Evolutionary conservation across 176 grass and related monocot species (phyloP), one percentile per base, ranked within the genome.

Genomic region (Zoysia japonica): DNA sequence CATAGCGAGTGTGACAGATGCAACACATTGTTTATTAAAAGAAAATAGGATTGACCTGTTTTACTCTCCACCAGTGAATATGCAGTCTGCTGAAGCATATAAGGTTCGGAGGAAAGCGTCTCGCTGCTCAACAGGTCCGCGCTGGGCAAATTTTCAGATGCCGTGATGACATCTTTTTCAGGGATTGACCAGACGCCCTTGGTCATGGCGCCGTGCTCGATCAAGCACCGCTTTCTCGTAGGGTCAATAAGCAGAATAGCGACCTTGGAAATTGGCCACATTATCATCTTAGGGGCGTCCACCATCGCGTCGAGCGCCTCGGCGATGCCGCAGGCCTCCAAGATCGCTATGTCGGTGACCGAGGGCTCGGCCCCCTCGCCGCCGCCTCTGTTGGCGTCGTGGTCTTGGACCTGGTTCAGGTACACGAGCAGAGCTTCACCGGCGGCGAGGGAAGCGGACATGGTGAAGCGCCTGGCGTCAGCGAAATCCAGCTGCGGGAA

Each of bases 241-340:
- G 6, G 36, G 83, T 91, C 77, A 0, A 87, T 28, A 49, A 93
- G 72, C 85, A 93, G 61, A 5, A 97, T 78, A 19, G 86, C 91
- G 41, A 97, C 68, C 82, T 81, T 87, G 38, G 80, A 82, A 41
- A 91, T 69, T 11, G 87, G 89, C 94, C 94, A 97, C 11, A 48
- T 56, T 9, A 40, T 15, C 37, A 82, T 82, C 11, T 74, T 50
- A 3, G 76, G 81, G 14, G 65, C 57, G 60, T 88, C 74, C 20
- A 54, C 83, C 7, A 19, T 83, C 17, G 85, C 53, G 40, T 91
- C 80, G 40, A 97, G 81, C 17, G 65, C 40, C 54, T 28, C 13
- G 11, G 94, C 86, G n/a, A 93, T 86, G 51, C 72, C 42, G 10
- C 94, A 93, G 20, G 89, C 94, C 12, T 76, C 79, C 47, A 72